Percentiles rank a stretch among this genome's conserved stretches.
Evolutionary conservation across 225 moss, liverwort and hornwort genomes (phyloP).

Genomic region (Rhytidiadelphus loreus): DNA sequence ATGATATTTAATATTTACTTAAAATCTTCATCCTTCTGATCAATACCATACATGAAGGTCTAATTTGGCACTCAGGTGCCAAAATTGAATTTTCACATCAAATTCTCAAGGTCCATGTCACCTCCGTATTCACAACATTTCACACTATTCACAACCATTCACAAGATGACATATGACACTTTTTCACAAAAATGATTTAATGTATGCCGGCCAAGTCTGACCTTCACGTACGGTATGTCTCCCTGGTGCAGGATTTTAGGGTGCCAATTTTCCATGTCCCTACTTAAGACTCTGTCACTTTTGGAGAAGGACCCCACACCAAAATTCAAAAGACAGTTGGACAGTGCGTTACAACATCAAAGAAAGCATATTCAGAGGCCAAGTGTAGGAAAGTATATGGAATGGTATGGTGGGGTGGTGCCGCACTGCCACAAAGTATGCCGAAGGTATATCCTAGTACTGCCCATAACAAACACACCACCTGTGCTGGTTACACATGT

Average conservation of each 20-base stretch:
- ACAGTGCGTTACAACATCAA: background rate
- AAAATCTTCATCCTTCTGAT: background rate
- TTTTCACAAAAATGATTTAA: background rate
- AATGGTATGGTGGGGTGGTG: background rate
- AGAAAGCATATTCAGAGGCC: too few species aligned
- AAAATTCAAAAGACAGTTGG: background rate
- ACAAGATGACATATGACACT: background rate
- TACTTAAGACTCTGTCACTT: too few species aligned
- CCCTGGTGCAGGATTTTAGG: too few species aligned
- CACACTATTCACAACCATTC: background rate
- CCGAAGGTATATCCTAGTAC: background rate
- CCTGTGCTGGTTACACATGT: background rate
- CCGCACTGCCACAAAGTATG: background rate
- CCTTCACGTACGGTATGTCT: too few species aligned
- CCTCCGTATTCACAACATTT: too few species aligned
- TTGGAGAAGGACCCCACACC: background rate
- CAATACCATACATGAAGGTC: background rate
- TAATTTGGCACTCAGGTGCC: background rate
- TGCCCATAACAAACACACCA: background rate
- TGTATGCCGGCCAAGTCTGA: too few species aligned
- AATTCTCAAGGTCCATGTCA: fast-evolving
- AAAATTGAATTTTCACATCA: background rate
- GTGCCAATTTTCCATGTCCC: too few species aligned
- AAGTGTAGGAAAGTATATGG: background rate
- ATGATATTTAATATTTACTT: background rate